Conservation (phyloP, 2,329 filamentous ascomycete species). For the Fusarium brevicatenulatum region DNA sequence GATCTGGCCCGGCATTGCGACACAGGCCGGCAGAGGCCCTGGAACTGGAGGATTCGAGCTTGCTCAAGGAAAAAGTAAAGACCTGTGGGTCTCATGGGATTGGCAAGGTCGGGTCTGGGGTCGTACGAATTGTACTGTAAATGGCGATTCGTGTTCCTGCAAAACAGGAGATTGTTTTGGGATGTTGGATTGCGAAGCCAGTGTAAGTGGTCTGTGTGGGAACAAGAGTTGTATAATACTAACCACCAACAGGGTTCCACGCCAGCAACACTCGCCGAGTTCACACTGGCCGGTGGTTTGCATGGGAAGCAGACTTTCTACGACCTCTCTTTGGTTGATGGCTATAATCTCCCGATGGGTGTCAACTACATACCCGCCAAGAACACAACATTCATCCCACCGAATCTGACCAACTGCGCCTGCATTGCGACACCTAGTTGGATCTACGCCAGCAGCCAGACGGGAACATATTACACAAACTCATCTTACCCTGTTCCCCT, state of each 20-base stretch:
- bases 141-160: constrained; percentile 74
- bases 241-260: constrained; percentile 67
- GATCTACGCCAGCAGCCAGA: constrained; percentile 64
- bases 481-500: constrained; percentile 73
- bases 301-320: constrained; percentile 76
- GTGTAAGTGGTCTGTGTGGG: constrained; percentile 60
- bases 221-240: not conserved
- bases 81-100: constrained; percentile 73
- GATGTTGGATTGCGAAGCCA: constrained; percentile 73
- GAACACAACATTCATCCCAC: constrained; percentile 74
- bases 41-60: constrained; percentile 76
- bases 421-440: constrained; percentile 78
- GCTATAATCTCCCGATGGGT: constrained; percentile 81
- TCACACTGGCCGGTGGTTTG: constrained; percentile 76
- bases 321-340: constrained; percentile 86
- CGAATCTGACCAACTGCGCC: constrained; percentile 79
- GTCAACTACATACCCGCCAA: constrained; percentile 69
- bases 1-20: constrained; percentile 81
- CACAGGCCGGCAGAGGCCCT: constrained; percentile 76
- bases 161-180: constrained; percentile 81
- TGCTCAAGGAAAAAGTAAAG: constrained; percentile 63
- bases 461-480: constrained; percentile 70
- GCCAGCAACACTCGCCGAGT: constrained; percentile 82
- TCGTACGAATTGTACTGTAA: constrained; percentile 84
- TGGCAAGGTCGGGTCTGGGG: constrained; percentile 89